Evolutionary conservation across 768 basidiomycete genomes (phyloP).

Genomic region (Dentipellis sp.): DNA sequence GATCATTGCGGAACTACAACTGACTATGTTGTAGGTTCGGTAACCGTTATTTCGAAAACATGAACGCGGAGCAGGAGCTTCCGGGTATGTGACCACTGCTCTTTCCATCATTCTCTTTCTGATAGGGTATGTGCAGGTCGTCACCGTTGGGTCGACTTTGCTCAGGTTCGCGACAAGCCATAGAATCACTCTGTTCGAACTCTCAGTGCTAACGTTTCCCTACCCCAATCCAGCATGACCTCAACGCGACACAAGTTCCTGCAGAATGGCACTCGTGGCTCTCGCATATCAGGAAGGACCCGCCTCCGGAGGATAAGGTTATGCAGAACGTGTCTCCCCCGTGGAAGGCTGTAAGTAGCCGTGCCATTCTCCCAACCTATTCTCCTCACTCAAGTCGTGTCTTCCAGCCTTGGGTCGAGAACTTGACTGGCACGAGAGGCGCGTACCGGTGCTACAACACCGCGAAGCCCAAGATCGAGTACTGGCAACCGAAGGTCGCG

Average conservation of each 20-base stretch:
- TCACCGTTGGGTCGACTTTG: slow-evolving; percentile 93
- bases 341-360: slow-evolving; percentile 71
- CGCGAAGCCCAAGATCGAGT: slow-evolving; percentile 65
- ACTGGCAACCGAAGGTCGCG: slow-evolving; percentile 73
- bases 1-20: neutral
- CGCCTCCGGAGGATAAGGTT: slow-evolving; percentile 68
- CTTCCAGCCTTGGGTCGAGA: slow-evolving; percentile 72
- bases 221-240: slow-evolving; percentile 49
- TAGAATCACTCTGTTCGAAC: too few species aligned
- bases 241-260: slow-evolving; percentile 88
- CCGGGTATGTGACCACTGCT: slow-evolving; percentile 52
- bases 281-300: slow-evolving; percentile 75
- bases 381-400: neutral
- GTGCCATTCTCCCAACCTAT: neutral
- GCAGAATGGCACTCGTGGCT: slow-evolving; percentile 98
- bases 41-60: slow-evolving; percentile 91
- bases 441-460: slow-evolving; percentile 90
- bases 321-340: slow-evolving; percentile 60
- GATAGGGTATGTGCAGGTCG: slow-evolving; percentile 47
- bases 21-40: slow-evolving; percentile 54
- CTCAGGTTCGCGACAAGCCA: slow-evolving; percentile 46
- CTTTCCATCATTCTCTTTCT: neutral
- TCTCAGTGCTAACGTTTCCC: too few species aligned
- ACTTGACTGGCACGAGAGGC: slow-evolving; percentile 87
- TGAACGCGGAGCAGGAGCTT: slow-evolving; percentile 77